Base-by-base conservation (phyloP, 805 yeast genomes). In the Yarrowia bubula region DNA sequence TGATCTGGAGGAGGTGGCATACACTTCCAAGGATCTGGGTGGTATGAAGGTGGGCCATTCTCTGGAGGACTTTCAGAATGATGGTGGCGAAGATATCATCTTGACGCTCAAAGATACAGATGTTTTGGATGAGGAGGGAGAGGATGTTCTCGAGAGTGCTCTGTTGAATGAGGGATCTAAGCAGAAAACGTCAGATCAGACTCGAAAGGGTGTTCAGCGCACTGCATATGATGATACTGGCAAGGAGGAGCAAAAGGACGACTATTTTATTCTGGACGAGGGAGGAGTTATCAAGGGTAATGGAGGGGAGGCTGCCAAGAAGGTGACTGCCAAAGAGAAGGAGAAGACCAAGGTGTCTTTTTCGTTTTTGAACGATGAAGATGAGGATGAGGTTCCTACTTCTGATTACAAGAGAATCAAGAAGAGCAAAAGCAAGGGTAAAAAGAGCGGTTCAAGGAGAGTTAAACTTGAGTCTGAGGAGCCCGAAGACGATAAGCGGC, bases 101-200 rank as follows among this genome's bases (percentile, higher is more conserved):
- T 75, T 89, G 61, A 88, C 92, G 0, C 75, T 88, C 58, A 80
- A 84, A 55, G 90, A 86, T 37, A 73, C 73, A 15, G 76, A 73
- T 9, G 76, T 76, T 4, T 38, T 71, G 22, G 72, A 68, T 38
- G 72, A 69, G 1, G 77, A 75, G 28, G 76, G 74, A 8, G 77
- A 73, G 13, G 74, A 71, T 51, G 74, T 86, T 78, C 73, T 33
- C 79, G 84, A 61, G 81, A 79, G n/a, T 73, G 69, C n/a, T 65
- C 75, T 18, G 77, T 74, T 66, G 72, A 76, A n/a, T 70, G 75
- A 63, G 69, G 74, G 31, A 73, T 74, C 28, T 61, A 76, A 9
- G 69, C 72, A 37, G 68, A 8, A 71, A 68, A 37, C 67, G 76
- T n/a, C 67, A 75, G 22, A 69, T 32, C n/a, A 47, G 9, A 42